phyloP scores from a whole-genome alignment of 768 basidiomycete species.

The Kwoniella heveanensis region DNA sequence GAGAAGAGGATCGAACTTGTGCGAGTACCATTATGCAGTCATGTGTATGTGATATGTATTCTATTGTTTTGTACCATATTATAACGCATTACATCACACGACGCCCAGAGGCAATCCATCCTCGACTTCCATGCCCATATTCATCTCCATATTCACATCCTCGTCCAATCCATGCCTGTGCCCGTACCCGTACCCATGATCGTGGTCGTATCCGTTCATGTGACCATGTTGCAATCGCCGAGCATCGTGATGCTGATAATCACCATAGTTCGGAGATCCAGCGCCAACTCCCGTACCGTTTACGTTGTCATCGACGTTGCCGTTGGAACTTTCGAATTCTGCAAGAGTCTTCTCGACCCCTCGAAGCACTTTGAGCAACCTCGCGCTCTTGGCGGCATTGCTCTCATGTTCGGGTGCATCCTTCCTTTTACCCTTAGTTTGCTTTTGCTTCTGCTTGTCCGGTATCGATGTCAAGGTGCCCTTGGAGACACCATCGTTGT shows the following conservation, averaged over 20 bases:
- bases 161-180: background rate
- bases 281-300: background rate
- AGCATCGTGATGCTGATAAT: background rate
- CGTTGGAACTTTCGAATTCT: conserved; percentile 8
- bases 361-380: conserved; percentile 30
- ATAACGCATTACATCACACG: background rate
- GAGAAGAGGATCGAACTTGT: too few relatives aligned
- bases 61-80: too few relatives aligned
- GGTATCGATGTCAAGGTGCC: background rate
- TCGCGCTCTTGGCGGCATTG: conserved; percentile 39
- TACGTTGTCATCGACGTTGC: background rate
- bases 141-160: background rate
- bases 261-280: too few relatives aligned
- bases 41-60: too few relatives aligned
- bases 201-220: background rate
- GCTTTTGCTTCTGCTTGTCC: background rate
- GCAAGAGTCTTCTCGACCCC: conserved; percentile 36
- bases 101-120: background rate
- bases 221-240: too few relatives aligned
- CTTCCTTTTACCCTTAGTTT: background rate
- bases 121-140: background rate
- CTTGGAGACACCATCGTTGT: too few relatives aligned
- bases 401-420: conserved; percentile 4
- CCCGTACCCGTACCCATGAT: background rate
- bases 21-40: too few relatives aligned